Evolutionary conservation across 768 basidiomycete species (phyloP).

Genomic region (Trametes villosa): DNA sequence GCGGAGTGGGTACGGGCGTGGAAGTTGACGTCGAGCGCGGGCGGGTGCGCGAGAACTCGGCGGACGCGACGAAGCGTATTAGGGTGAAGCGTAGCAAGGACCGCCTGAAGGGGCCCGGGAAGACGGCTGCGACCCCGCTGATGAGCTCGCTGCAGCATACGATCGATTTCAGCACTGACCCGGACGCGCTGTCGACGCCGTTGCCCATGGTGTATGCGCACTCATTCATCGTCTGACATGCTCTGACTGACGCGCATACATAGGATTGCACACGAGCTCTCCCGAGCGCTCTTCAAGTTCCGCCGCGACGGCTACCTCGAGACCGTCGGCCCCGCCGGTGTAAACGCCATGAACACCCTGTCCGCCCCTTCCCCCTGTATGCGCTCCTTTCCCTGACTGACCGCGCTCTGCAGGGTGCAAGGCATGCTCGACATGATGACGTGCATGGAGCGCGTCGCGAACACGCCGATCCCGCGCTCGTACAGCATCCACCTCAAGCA

Average conservation of each 20-base stretch:
- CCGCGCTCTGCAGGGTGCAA: slow-evolving; percentile 54
- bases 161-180: slow-evolving; percentile 63
- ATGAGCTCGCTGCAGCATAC: slow-evolving; percentile 55
- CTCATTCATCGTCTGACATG: background rate
- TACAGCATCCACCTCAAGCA: slow-evolving; percentile 94
- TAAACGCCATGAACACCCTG: slow-evolving; percentile 77
- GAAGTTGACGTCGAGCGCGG: slow-evolving; percentile 16
- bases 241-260: slow-evolving; percentile 32
- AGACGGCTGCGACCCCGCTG: slow-evolving; percentile 58
- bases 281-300: slow-evolving; percentile 69
- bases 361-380: slow-evolving; percentile 35
- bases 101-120: slow-evolving; percentile 38
- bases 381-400: slow-evolving; percentile 3
- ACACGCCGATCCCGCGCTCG: slow-evolving; percentile 80
- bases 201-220: slow-evolving; percentile 76
- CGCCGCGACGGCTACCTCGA: slow-evolving; percentile 84
- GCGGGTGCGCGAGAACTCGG: slow-evolving; percentile 2
- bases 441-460: slow-evolving; percentile 89
- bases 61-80: slow-evolving; percentile 57
- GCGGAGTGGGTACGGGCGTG: slow-evolving; percentile 8
- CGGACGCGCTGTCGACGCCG: slow-evolving; percentile 66
- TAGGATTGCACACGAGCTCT: slow-evolving; percentile 85
- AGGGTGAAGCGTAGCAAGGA: slow-evolving; percentile 74
- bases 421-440: slow-evolving; percentile 85
- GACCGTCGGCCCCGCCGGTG: slow-evolving; percentile 87